These are phyloP conservation scores for Histomonas meleagridis DNA, from an alignment of 208 protist genomes.

Conservation along the genomic window DNA sequence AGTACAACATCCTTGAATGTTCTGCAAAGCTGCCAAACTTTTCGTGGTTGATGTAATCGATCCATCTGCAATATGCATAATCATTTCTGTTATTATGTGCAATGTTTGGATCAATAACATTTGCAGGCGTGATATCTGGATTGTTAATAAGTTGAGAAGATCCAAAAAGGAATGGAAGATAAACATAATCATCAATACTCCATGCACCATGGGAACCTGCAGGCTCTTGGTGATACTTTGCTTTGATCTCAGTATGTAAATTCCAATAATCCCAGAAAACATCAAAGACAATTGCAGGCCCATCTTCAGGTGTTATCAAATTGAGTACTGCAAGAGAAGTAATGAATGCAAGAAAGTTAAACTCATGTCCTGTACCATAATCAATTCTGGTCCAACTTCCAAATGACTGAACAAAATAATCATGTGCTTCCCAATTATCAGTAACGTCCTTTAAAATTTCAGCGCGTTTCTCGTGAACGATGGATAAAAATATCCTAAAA, in stretches of 20 bases:
- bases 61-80: not conserved
- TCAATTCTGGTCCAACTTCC: conserved; percentile 86
- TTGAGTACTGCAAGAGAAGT: conserved; percentile 65
- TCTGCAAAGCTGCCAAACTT: not conserved
- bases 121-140: not conserved
- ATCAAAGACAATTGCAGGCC: not conserved
- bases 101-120: not conserved
- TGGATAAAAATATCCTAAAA: conserved; percentile 40
- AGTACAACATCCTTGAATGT: not conserved
- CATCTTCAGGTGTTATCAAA: conserved; percentile 38
- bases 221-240: conserved; percentile 65
- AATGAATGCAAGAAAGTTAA: conserved; percentile 77
- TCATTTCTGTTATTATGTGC: not conserved
- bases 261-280: conserved; percentile 15
- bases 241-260: conserved; percentile 54
- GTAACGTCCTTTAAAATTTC: not conserved
- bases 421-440: not conserved
- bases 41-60: not conserved
- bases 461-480: not conserved
- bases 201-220: conserved; percentile 88
- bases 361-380: conserved; percentile 93
- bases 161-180: conserved; percentile 86
- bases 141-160: conserved; percentile 71
- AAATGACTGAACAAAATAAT: conserved; percentile 75
- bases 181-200: conserved; percentile 94